A percentile compares a stretch with the other conserved stretches of the same genome.
Conservation (phyloP, 768 basidiomycete genomes). For the Termitomyces sp. region DNA sequence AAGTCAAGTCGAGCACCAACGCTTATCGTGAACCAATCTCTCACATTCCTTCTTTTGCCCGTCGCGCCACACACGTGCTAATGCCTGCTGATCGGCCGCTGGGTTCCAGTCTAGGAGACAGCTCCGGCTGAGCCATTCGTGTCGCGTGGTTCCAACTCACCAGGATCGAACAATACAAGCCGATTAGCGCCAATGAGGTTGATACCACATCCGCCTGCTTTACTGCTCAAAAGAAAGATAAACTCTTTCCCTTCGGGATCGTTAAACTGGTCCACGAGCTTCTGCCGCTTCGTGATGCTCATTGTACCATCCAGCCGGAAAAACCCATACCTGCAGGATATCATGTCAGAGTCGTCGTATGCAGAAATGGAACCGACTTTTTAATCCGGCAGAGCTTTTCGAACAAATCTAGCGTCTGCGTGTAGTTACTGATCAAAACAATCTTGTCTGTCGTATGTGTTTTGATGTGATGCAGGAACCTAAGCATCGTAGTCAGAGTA, state of each 20-base stretch:
- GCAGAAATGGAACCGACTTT: constrained; percentile 45
- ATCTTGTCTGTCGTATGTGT: constrained; percentile 90
- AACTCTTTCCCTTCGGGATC: constrained; percentile 92
- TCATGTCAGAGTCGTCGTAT: not conserved
- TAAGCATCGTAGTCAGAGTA: constrained; percentile 23
- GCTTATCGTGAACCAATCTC: constrained; percentile 18
- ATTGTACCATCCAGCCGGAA: constrained; percentile 95
- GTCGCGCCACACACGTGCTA: constrained; percentile 98
- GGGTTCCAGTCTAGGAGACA: constrained; percentile 89
- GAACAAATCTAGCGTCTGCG: constrained; percentile 90
- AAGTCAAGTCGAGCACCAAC: not conserved
- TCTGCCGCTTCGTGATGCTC: constrained; percentile 88
- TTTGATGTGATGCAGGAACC: constrained; percentile 81
- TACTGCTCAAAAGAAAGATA: constrained; percentile 89
- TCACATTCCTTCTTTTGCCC: constrained; percentile 99
- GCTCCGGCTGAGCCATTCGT: not conserved
- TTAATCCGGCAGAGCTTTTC: constrained; percentile 84
- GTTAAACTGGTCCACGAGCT: constrained; percentile 95
- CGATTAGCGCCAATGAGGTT: constrained; percentile 96
- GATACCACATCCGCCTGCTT: constrained; percentile 95
- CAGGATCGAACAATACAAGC: constrained; percentile 93
- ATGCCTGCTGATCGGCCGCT: constrained; percentile 95
- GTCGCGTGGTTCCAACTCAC: constrained; percentile 31
- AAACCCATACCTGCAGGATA: constrained; percentile 65
- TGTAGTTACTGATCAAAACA: constrained; percentile 95